These are phyloP conservation scores for Gonapodya sp. DNA, from an alignment of 192 early-diverging fungal species.

Conservation along the genomic window DNA sequence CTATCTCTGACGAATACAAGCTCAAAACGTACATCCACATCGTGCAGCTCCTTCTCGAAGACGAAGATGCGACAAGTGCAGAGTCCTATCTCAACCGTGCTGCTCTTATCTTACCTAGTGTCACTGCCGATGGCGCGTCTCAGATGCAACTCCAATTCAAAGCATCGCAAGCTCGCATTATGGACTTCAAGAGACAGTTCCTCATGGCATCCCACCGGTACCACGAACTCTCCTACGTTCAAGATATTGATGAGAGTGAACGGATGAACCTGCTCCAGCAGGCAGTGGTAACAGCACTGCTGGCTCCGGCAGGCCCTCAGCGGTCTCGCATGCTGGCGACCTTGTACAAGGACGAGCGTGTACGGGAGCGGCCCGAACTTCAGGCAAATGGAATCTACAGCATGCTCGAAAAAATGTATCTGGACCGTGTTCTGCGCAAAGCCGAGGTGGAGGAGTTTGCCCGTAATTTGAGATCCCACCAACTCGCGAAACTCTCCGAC, in stretches of 20 bases:
- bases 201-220: conserved; percentile 32
- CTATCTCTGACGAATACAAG: conserved; percentile 52
- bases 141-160: conserved; percentile 58
- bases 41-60: conserved; percentile 74
- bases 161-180: conserved; percentile 67
- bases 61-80: conserved; percentile 70
- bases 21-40: conserved; percentile 75
- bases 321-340: conserved; percentile 77
- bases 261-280: conserved; percentile 32
- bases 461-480: conserved; percentile 62
- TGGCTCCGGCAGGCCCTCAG: conserved; percentile 85
- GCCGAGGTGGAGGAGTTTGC: conserved; percentile 74
- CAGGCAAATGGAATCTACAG: conserved; percentile 25
- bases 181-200: conserved; percentile 79
- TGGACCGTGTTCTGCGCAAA: conserved; percentile 72
- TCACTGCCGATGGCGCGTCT: conserved; percentile 28
- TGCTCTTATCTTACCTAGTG: conserved; percentile 46
- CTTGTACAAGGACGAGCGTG: conserved; percentile 85
- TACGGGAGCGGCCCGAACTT: conserved; percentile 56
- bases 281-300: conserved; percentile 82
- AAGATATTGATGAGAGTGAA: conserved; percentile 48
- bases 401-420: conserved; percentile 91
- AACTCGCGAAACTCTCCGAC: conserved; percentile 61
- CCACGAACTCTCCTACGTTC: conserved; percentile 69
- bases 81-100: conserved; percentile 80